These are phyloP conservation scores for Penicillium vulpinum DNA, from an alignment of 2,329 filamentous ascomycete genomes.

Conservation along the genomic window DNA sequence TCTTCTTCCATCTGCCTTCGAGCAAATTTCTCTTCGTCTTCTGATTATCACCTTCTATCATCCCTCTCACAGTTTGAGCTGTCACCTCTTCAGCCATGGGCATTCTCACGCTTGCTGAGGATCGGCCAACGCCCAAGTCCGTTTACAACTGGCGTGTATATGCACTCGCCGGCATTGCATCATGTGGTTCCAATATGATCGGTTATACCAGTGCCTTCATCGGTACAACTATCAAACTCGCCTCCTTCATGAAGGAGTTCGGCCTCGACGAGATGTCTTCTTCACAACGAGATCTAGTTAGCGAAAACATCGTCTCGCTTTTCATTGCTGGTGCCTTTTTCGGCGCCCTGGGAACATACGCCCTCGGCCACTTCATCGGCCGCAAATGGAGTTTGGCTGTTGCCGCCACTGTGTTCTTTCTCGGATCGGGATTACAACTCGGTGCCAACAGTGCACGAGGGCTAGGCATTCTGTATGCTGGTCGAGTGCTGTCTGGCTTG, in stretches of 20 bases:
- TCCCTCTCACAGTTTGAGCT: slow-evolving; percentile 3
- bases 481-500: slow-evolving; percentile 55
- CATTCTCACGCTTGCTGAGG: slow-evolving; percentile 41
- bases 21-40: slow-evolving; percentile 3
- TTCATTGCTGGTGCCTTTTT: slow-evolving; percentile 84
- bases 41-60: background rate
- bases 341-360: slow-evolving; percentile 66
- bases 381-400: slow-evolving; percentile 63
- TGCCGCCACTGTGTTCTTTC: slow-evolving; percentile 63
- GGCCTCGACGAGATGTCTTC: slow-evolving; percentile 54
- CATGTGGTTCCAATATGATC: slow-evolving; percentile 60
- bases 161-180: slow-evolving; percentile 54
- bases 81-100: slow-evolving; percentile 27
- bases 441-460: slow-evolving; percentile 60
- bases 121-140: slow-evolving; percentile 55
- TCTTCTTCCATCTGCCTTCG: slow-evolving; percentile 8
- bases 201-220: slow-evolving; percentile 73
- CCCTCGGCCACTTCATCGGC: slow-evolving; percentile 63
- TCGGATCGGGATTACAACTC: slow-evolving; percentile 69
- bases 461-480: slow-evolving; percentile 58
- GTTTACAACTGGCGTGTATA: slow-evolving; percentile 64
- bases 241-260: slow-evolving; percentile 69
- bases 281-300: slow-evolving; percentile 57
- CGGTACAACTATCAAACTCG: slow-evolving; percentile 69
- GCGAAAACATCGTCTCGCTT: slow-evolving; percentile 72